Evolutionary conservation across 176 grass and related monocot species (phyloP).

Genomic region (Sorghum bicolor): Sorghum_bicolor_NCBIv3 NC_012877.2:1283001-1283500

Average conservation of each 20-base stretch:
- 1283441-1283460: background rate
- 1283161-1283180: conserved; percentile 57
- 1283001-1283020: conserved; percentile 8
- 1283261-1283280: background rate
- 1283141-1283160: conserved; percentile 83
- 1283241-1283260: background rate
- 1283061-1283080: conserved; percentile 67
- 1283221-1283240: conserved; percentile 3
- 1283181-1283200: conserved; percentile 1
- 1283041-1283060: background rate
- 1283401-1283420: background rate
- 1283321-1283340: conserved; percentile 92
- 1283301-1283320: conserved; percentile 35
- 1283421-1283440: conserved; percentile 2
- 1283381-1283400: conserved; percentile 5
- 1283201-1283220: background rate
- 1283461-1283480: background rate
- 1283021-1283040: background rate
- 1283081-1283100: conserved; percentile 97
- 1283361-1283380: conserved; percentile 55
- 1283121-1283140: conserved; percentile 86
- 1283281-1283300: background rate
- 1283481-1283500: conserved; percentile 9
- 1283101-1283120: conserved; percentile 93
- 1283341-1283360: conserved; percentile 97